phyloP scores from a whole-genome alignment of 371 early-diverging fungal genomes.

The Syncephalastrum racemosum region DNA sequence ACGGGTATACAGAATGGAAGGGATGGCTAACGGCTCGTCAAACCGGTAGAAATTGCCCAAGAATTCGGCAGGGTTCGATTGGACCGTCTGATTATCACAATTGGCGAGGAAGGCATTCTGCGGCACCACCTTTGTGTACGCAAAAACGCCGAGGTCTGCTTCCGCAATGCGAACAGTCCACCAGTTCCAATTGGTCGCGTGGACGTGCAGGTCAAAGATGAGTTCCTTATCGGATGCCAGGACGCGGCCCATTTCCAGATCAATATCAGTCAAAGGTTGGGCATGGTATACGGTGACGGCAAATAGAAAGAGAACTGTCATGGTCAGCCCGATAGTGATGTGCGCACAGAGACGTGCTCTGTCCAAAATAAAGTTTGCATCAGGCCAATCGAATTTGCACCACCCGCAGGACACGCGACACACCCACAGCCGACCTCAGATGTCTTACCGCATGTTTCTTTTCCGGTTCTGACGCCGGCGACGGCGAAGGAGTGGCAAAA shows the following conservation, averaged over 20 bases:
- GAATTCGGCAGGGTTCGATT: conserved; percentile 44
- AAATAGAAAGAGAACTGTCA: conserved; percentile 13
- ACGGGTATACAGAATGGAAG: conserved; percentile 28
- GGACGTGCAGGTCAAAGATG: conserved; percentile 56
- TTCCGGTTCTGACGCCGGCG: too few species aligned
- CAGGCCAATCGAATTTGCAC: too few species aligned
- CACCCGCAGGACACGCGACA: neutral
- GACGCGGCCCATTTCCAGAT: conserved; percentile 47
- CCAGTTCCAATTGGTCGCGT: conserved; percentile 52
- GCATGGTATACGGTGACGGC: conserved; percentile 20
- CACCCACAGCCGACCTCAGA: too few species aligned
- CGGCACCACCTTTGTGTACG: conserved; percentile 35
- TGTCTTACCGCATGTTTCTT: too few species aligned
- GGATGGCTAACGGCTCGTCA: conserved; percentile 51
- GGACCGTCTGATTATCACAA: neutral
- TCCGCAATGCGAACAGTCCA: conserved; percentile 53
- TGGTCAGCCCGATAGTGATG: neutral
- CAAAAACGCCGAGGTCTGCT: conserved; percentile 63
- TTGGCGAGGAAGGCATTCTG: neutral
- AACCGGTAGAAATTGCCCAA: conserved; percentile 55
- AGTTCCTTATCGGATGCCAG: conserved; percentile 63
- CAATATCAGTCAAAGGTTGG: conserved; percentile 21
- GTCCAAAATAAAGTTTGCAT: too few species aligned
- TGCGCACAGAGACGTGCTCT: too few species aligned
- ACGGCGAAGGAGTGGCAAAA: too few species aligned